Evolutionary conservation across 768 basidiomycete species (phyloP).

Genomic region (Kondoa malvinella): DNA sequence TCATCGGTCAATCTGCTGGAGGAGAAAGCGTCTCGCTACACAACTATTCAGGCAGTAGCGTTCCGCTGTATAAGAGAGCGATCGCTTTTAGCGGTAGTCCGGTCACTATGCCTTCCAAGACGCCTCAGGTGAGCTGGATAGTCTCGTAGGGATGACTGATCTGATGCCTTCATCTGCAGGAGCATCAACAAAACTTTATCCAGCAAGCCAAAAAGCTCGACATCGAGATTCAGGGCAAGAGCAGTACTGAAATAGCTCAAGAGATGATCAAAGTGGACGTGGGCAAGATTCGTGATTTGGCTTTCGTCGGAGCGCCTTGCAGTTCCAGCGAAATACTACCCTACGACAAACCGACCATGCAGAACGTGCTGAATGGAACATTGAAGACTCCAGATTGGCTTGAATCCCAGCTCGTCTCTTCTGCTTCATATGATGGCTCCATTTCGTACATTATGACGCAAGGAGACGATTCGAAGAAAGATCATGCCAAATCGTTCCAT

Average conservation of each 20-base stretch:
- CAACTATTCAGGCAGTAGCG: background rate
- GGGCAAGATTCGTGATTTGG: background rate
- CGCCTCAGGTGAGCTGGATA: too few relatives aligned
- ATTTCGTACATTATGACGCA: background rate
- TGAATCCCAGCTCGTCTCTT: background rate
- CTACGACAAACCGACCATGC: background rate
- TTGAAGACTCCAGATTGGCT: background rate
- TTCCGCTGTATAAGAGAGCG: background rate
- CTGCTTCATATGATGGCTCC: background rate
- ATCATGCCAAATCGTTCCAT: background rate
- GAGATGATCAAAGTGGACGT: background rate
- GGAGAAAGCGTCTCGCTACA: background rate
- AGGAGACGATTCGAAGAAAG: background rate
- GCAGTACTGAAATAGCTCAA: background rate
- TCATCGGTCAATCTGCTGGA: background rate
- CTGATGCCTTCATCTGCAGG: too few relatives aligned
- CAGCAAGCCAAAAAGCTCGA: background rate
- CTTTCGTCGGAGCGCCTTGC: conserved; percentile 1
- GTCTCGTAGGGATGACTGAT: too few relatives aligned
- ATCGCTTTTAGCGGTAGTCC: background rate
- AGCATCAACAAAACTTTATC: background rate
- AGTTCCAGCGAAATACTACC: background rate
- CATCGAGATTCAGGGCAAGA: background rate
- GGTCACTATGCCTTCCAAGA: conserved; percentile 1
- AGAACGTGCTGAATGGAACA: background rate